Evolutionary conservation across 2,329 filamentous ascomycete species (phyloP).

Genomic region (Tothia fuscella): DNA sequence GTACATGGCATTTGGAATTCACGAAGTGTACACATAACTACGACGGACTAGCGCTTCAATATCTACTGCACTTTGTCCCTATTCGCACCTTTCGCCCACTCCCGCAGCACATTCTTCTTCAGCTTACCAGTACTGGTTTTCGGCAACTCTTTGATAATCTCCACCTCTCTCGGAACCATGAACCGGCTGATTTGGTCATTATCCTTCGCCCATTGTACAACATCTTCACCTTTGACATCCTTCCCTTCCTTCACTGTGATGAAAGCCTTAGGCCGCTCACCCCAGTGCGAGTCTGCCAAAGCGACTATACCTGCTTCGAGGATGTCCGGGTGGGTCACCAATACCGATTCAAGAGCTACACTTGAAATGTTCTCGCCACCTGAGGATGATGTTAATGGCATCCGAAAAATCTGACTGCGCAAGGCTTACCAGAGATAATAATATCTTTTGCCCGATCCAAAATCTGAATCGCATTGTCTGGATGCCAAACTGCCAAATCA

Average conservation of each 20-base stretch:
- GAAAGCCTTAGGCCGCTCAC: constrained; percentile 90
- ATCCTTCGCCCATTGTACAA: constrained; percentile 79
- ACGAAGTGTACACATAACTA: too few species aligned
- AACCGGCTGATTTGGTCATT: constrained; percentile 76
- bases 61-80: too few species aligned
- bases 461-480: constrained; percentile 84
- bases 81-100: constrained; percentile 54
- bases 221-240: constrained; percentile 47
- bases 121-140: constrained; percentile 98
- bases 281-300: constrained; percentile 82
- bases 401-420: not conserved
- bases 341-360: constrained; percentile 80
- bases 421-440: constrained; percentile 70
- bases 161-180: constrained; percentile 66
- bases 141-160: constrained; percentile 75
- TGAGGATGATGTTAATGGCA: constrained; percentile 21
- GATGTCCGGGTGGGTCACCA: constrained; percentile 76
- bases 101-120: constrained; percentile 82
- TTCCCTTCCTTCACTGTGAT: constrained; percentile 66
- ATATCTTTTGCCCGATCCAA: constrained; percentile 93
- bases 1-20: too few species aligned
- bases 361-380: constrained; percentile 96
- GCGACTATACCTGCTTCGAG: constrained; percentile 87
- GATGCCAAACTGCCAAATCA: constrained; percentile 86
- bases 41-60: too few species aligned